Conservation (phyloP, 164 flowering plant species). For the Taxillus chinensis region DNA sequence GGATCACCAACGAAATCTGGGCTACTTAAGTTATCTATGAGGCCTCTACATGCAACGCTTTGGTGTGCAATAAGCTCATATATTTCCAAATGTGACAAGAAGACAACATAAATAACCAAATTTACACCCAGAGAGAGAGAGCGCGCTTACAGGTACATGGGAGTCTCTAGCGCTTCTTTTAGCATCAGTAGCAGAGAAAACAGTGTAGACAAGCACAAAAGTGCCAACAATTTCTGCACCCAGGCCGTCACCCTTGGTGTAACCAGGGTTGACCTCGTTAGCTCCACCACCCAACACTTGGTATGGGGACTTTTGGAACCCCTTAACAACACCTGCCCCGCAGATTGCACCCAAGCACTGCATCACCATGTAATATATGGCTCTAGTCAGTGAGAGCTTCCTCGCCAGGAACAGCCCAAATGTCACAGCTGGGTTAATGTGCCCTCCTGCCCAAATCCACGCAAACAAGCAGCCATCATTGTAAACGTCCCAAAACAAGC, state of each 20-base stretch:
- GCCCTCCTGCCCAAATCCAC: slow-evolving; percentile 37
- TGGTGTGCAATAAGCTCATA: too few relatives aligned
- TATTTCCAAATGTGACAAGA: too few relatives aligned
- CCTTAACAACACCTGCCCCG: slow-evolving; percentile 62
- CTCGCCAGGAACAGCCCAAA: slow-evolving; percentile 55
- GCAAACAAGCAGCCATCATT: too few relatives aligned
- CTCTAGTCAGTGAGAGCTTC: slow-evolving; percentile 52
- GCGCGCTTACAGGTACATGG: slow-evolving; percentile 58
- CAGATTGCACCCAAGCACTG: slow-evolving; percentile 56
- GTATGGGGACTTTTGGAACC: slow-evolving; percentile 26
- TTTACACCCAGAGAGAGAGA: not conserved
- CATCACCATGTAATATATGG: slow-evolving; percentile 50
- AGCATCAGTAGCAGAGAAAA: slow-evolving; percentile 65
- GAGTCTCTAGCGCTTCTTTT: slow-evolving; percentile 65
- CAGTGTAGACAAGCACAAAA: slow-evolving; percentile 56
- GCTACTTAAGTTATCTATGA: too few relatives aligned
- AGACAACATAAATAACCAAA: too few relatives aligned
- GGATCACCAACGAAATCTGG: too few relatives aligned
- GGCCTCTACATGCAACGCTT: too few relatives aligned
- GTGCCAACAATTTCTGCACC: slow-evolving; percentile 60
- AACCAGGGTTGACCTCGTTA: slow-evolving; percentile 36
- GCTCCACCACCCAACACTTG: slow-evolving; percentile 39
- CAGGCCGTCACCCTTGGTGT: slow-evolving; percentile 47
- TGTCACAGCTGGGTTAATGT: slow-evolving; percentile 61
- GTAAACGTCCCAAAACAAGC: too few relatives aligned